Evolutionary conservation across 768 basidiomycete species (phyloP).

Genomic region (Cystobasidiopsis lactophilus): DNA sequence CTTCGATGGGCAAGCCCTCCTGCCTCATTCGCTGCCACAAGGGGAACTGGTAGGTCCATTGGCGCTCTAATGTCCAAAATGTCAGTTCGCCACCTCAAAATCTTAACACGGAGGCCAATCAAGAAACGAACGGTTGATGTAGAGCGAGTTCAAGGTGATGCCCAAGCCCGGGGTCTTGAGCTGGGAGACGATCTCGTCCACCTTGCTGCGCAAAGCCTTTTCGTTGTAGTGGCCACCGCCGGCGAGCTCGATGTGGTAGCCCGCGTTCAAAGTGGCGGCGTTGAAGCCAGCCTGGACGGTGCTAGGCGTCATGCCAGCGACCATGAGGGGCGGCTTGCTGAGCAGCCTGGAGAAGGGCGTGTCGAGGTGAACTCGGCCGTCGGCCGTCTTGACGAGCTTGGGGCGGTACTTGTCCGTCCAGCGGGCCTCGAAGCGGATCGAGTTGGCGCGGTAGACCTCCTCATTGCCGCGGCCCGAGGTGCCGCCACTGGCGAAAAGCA

Average conservation of each 20-base stretch:
- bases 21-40: slow-evolving; percentile 94
- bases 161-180: slow-evolving; percentile 54
- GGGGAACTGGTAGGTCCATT: slow-evolving; percentile 42
- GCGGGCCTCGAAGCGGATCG: slow-evolving; percentile 56
- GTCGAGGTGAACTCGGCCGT: slow-evolving; percentile 78
- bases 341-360: slow-evolving; percentile 89
- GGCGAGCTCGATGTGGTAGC: slow-evolving; percentile 89
- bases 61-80: not conserved
- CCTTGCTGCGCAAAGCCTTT: slow-evolving; percentile 64
- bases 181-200: slow-evolving; percentile 69
- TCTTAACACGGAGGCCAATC: too few species aligned
- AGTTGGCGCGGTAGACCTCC: slow-evolving; percentile 50
- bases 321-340: slow-evolving; percentile 96
- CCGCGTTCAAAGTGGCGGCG: slow-evolving; percentile 71
- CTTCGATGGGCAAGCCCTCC: slow-evolving; percentile 86
- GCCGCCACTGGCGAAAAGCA: slow-evolving; percentile 74
- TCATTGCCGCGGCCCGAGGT: slow-evolving; percentile 48
- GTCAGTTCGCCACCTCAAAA: not conserved
- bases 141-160: slow-evolving; percentile 70
- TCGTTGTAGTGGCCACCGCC: slow-evolving; percentile 95
- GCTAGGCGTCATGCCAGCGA: slow-evolving; percentile 95
- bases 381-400: slow-evolving; percentile 67
- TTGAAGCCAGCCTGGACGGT: slow-evolving; percentile 93
- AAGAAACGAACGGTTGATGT: slow-evolving; percentile 7
- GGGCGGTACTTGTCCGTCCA: slow-evolving; percentile 83